A percentile compares a stretch with the other conserved stretches of the same genome.
These are phyloP conservation scores for Colletotrichum sp. DNA, from an alignment of 2,329 filamentous ascomycete genomes.

Conservation along the genomic window DNA sequence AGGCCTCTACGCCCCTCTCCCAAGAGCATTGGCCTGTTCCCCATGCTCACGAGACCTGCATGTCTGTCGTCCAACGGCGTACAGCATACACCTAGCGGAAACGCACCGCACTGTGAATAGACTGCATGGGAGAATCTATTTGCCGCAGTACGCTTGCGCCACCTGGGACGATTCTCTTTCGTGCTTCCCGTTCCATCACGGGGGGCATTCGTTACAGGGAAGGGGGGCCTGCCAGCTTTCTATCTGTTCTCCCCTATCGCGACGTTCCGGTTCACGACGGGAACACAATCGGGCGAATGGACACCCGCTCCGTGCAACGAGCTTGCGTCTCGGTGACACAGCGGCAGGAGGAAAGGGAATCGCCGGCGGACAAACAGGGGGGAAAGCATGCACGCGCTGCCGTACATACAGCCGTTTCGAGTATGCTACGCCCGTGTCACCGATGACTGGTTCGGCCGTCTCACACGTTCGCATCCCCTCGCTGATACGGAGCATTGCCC, in stretches of 20 bases:
- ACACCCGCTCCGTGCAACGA: slow-evolving; percentile 1
- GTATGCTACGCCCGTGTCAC: slow-evolving; percentile 15
- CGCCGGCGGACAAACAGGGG: neutral
- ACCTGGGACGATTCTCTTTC: neutral
- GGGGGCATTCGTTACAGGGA: neutral
- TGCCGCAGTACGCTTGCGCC: neutral
- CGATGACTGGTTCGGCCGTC: neutral
- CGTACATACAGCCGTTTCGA: slow-evolving; percentile 11
- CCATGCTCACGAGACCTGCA: neutral
- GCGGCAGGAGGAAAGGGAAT: neutral
- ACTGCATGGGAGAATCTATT: neutral
- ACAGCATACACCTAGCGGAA: neutral
- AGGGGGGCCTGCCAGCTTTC: neutral
- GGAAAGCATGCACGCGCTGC: neutral
- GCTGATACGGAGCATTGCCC: neutral
- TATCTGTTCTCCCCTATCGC: neutral
- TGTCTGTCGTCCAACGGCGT: neutral
- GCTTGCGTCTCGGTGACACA: neutral
- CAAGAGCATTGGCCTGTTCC: neutral
- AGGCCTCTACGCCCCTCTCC: neutral
- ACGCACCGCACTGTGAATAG: neutral
- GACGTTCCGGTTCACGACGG: neutral
- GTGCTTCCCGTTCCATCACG: neutral
- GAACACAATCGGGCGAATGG: neutral
- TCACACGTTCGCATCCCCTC: neutral